A percentile compares a stretch with the other conserved stretches of the same genome.
Evolutionary conservation across 768 basidiomycete species (phyloP).

Genomic region (Suillus luteus): DNA sequence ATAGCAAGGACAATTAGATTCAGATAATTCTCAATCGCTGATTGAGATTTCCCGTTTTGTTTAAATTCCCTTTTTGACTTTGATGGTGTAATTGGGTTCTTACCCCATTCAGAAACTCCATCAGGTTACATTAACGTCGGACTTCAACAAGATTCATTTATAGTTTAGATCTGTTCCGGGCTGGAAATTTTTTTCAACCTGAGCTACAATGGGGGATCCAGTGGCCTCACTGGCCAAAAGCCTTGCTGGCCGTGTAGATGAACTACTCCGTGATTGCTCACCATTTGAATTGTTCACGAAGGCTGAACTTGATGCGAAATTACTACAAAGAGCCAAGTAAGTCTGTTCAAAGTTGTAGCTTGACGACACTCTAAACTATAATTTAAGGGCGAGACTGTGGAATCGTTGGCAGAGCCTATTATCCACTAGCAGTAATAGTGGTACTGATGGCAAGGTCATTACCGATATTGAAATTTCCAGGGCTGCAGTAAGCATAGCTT

Average conservation of each 20-base stretch:
- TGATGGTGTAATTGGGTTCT: too few relatives aligned
- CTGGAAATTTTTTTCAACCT: not conserved
- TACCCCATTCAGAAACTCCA: not conserved
- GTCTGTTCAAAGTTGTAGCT: not conserved
- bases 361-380: fast-evolving
- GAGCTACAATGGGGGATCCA: not conserved
- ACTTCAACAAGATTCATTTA: not conserved
- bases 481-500: not conserved
- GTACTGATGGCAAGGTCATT: not conserved
- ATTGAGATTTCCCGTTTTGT: too few relatives aligned
- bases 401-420: not conserved
- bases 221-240: not conserved
- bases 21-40: too few relatives aligned
- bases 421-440: not conserved
- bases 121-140: not conserved
- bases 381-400: not conserved
- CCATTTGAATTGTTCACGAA: not conserved
- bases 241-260: not conserved
- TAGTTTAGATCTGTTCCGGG: not conserved
- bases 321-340: not conserved
- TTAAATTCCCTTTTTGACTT: too few relatives aligned
- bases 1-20: too few relatives aligned
- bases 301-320: not conserved
- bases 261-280: not conserved
- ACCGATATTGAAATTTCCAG: not conserved